Percentiles rank a stretch among this genome's conserved stretches.
phyloP scores from a whole-genome alignment of 2,329 filamentous ascomycete genomes.

The Scedosporium dehoogii region DNA sequence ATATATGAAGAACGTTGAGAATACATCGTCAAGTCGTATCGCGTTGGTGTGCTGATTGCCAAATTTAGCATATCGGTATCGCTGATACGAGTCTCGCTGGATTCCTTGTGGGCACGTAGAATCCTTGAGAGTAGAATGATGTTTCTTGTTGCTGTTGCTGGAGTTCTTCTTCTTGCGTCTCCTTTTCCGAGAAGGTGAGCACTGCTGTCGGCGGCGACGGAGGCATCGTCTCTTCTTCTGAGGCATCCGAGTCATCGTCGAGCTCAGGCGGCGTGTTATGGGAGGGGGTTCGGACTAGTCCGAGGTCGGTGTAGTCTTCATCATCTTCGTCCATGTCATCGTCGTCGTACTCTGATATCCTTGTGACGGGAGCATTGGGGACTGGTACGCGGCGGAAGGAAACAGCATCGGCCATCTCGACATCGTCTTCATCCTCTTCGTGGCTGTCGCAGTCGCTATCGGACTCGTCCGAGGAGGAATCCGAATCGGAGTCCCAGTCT shows the following conservation, averaged over 20 bases:
- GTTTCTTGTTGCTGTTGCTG: conserved; percentile 27
- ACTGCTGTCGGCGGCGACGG: conserved; percentile 53
- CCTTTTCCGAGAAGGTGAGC: conserved; percentile 52
- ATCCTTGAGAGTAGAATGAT: conserved; percentile 40
- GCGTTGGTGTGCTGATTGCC: neutral
- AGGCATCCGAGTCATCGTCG: conserved; percentile 55
- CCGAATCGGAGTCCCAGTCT: conserved; percentile 52
- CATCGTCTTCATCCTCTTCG: conserved; percentile 50
- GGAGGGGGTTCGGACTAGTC: conserved; percentile 59
- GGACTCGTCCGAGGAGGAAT: conserved; percentile 38
- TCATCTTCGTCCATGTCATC: conserved; percentile 45
- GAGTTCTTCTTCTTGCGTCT: conserved; percentile 29
- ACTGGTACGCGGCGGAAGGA: conserved; percentile 32
- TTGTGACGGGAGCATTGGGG: conserved; percentile 21
- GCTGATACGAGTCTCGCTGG: conserved; percentile 40
- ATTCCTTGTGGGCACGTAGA: conserved; percentile 43
- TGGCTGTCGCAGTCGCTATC: conserved; percentile 35
- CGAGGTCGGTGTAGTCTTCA: conserved; percentile 55
- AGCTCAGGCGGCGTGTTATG: conserved; percentile 62
- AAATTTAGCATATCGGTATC: conserved; percentile 45
- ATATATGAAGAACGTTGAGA: conserved; percentile 5
- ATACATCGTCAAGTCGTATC: neutral
- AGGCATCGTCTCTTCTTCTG: conserved; percentile 65
- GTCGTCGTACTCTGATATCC: conserved; percentile 30
- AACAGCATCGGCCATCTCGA: conserved; percentile 42